Percentiles rank a stretch among this genome's conserved stretches.
Evolutionary conservation across 805 yeast species (phyloP).

Genomic region (Kodamaea leandrae): DNA sequence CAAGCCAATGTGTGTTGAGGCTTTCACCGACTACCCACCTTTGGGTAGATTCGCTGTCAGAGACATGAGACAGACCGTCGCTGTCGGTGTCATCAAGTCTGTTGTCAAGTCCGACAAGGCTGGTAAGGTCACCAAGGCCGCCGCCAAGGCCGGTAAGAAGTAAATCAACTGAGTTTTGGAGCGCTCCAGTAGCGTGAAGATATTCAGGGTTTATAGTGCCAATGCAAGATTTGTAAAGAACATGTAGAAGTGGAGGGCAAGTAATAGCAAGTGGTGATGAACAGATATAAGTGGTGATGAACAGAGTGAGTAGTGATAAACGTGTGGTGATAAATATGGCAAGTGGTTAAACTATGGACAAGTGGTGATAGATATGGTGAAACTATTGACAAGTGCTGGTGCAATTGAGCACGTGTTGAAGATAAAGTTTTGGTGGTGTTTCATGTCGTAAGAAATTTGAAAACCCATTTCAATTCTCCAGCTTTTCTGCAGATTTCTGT

Average conservation of each 20-base stretch:
- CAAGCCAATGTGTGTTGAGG: conserved; percentile 45
- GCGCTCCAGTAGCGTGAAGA: background rate
- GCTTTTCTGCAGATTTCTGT: too few species aligned
- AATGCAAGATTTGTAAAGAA: background rate
- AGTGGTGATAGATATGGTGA: too few species aligned
- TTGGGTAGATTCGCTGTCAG: conserved; percentile 67
- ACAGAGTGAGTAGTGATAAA: too few species aligned
- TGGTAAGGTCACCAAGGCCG: conserved; percentile 96
- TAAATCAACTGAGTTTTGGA: conserved; percentile 35
- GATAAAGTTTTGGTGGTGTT: too few species aligned
- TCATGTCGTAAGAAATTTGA: too few species aligned
- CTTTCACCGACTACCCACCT: conserved; percentile 46
- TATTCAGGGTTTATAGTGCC: conserved; percentile 1
- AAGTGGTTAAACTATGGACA: too few species aligned
- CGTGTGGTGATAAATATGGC: too few species aligned
- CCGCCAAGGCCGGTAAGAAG: conserved; percentile 76
- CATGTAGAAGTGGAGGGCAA: background rate
- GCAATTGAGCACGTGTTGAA: too few species aligned
- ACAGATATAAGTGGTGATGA: too few species aligned
- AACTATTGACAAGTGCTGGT: too few species aligned
- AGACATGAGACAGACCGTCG: conserved; percentile 99
- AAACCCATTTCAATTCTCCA: too few species aligned
- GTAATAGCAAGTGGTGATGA: background rate
- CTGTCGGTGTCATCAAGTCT: conserved; percentile 97
- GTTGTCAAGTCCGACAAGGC: conserved; percentile 83